phyloP scores from a whole-genome alignment of 2,329 filamentous ascomycete genomes.

The Byssochlamys sp. region DNA sequence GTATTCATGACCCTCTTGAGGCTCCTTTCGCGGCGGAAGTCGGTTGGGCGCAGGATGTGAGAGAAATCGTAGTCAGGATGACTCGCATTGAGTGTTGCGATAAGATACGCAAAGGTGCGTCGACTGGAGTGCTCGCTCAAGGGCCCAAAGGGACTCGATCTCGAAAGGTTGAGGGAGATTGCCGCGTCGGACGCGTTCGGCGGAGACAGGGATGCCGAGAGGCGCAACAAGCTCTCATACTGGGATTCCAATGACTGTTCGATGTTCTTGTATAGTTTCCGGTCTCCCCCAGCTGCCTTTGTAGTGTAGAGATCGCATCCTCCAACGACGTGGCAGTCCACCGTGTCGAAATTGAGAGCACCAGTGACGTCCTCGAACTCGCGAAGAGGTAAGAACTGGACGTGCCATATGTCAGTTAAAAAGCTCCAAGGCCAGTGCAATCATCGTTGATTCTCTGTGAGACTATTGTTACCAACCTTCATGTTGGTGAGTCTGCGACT shows the following conservation, averaged over 20 bases:
- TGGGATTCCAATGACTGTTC: conserved; percentile 83
- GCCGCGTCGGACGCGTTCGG: conserved; percentile 65
- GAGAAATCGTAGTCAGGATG: conserved; percentile 97
- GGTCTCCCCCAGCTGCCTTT: conserved; percentile 87
- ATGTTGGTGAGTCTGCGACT: conserved; percentile 4
- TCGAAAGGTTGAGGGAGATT: conserved; percentile 60
- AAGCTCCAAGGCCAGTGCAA: background rate
- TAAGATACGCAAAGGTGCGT: conserved; percentile 87
- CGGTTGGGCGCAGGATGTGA: conserved; percentile 73
- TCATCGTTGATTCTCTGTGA: background rate
- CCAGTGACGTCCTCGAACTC: conserved; percentile 86
- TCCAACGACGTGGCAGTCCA: conserved; percentile 82
- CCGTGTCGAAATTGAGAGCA: conserved; percentile 89
- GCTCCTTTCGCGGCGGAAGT: conserved; percentile 78
- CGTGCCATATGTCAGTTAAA: conserved; percentile 9
- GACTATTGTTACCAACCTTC: background rate
- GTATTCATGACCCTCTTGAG: conserved; percentile 73
- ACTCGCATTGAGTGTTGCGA: conserved; percentile 90
- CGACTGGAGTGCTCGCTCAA: conserved; percentile 80
- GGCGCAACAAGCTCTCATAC: conserved; percentile 75
- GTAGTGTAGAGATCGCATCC: conserved; percentile 96
- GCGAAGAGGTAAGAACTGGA: conserved; percentile 78
- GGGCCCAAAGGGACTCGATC: conserved; percentile 83
- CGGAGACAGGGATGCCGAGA: conserved; percentile 79
- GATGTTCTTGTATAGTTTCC: conserved; percentile 94